Evolutionary conservation across 2,329 filamentous ascomycete species (phyloP), one percentile per base, ranked within the genome.

Genomic region (Clonostachys chloroleuca): DNA sequence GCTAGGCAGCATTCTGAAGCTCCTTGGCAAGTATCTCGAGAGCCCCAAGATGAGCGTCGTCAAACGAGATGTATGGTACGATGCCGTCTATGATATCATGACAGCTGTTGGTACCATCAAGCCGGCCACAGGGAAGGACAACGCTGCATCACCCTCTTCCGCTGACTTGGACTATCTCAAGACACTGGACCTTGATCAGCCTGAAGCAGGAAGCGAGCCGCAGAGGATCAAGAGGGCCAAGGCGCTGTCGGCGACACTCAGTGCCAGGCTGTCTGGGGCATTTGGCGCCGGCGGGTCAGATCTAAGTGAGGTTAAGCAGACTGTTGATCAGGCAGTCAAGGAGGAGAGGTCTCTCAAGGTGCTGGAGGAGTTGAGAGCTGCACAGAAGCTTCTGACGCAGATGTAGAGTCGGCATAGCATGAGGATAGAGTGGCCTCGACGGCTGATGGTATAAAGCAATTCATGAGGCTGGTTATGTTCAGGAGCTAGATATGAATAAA

Each of bases 61-160:
- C 47, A 70, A 76, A 41, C 67, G 74, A 16, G 70, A 74, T 37
- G 66, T 72, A 2, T 81, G 79, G 74, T 83, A 81, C 54, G 67
- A 66, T 24, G 69, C 70, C 35, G 71, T 73, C 1, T 54, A 55
- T 13, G 75, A 79, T 12, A 48, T 82, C 13, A 65, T 82, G 59
- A 59, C 17, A 9, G 36, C 7, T 10, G 36, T 39, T 18, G 36
- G 36, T 39, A 30, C 24, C 8, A 30, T 30, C 8, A 30, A 30
- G 24, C 24, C 24, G 24, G 24, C 8, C 3, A 3, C 24, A 24
- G 24, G 24, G 7, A 8, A 24, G 7, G 24, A 8, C 24, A 70
- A 71, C 0, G 51, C 56, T 12, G 54, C 59, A 2, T 56, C 53
- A 1, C 47, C 53, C 24, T 34, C 51, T 2, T 41, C 54, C 0